Conservation (phyloP, 2,329 filamentous ascomycete species). For the Trichothecium sympodiale region DNA sequence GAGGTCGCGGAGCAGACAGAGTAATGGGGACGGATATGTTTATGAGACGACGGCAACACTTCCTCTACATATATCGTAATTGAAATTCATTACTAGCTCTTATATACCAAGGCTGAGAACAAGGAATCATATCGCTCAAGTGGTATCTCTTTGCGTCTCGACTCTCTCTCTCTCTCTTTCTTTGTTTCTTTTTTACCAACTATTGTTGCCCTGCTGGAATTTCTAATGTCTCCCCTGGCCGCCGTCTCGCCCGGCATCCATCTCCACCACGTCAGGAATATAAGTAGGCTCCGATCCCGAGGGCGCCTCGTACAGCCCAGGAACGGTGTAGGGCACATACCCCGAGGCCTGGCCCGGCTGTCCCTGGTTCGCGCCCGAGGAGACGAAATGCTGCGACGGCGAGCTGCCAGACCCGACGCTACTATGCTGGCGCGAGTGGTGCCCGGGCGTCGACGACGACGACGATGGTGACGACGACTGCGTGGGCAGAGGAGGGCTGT, state of each 20-base stretch:
- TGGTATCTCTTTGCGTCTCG: too few species aligned
- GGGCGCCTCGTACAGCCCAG: background rate
- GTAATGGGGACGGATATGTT: too few species aligned
- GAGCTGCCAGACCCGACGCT: background rate
- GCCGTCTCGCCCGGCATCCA: background rate
- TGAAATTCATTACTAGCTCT: too few species aligned
- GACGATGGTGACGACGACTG: background rate
- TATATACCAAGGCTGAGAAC: too few species aligned
- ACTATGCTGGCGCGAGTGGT: background rate
- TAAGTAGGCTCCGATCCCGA: background rate
- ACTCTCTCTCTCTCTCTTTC: too few species aligned
- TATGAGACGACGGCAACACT: too few species aligned
- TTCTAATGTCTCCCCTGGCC: background rate
- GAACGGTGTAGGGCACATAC: background rate
- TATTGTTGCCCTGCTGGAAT: background rate
- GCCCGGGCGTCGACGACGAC: background rate
- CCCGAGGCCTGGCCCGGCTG: slow-evolving; percentile 1
- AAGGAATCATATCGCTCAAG: too few species aligned
- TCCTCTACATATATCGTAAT: too few species aligned
- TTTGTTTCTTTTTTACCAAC: too few species aligned
- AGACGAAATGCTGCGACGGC: background rate
- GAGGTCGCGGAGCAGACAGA: too few species aligned
- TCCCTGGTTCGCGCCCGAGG: background rate
- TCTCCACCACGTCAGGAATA: background rate
- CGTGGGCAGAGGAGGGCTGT: slow-evolving; percentile 1